These are phyloP conservation scores for Aquilaria yunnanensis DNA, from an alignment of 345 rosid genomes.

Conservation along the genomic window DNA sequence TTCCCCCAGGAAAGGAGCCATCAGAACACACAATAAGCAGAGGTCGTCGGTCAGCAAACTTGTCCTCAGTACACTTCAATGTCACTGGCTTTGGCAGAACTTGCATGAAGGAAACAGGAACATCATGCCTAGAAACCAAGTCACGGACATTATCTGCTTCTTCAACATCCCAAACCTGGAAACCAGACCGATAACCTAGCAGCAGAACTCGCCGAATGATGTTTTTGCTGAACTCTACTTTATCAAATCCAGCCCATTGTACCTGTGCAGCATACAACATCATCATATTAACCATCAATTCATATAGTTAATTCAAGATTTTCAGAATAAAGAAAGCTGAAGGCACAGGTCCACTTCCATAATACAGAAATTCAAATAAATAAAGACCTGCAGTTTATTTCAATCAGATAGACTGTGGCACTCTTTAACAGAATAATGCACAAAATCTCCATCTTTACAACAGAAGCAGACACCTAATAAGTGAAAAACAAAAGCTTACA, in stretches of 20 bases:
- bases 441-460: too few relatives aligned
- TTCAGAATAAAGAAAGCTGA: too few relatives aligned
- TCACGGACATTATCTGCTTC: slow-evolving; percentile 72
- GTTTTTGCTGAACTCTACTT: slow-evolving; percentile 51
- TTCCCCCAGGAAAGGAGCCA: slow-evolving; percentile 35
- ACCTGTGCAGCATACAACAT: slow-evolving; percentile 41
- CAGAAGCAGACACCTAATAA: too few relatives aligned
- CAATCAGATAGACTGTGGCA: too few relatives aligned
- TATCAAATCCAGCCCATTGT: slow-evolving; percentile 95
- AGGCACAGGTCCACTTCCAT: too few relatives aligned
- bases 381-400: too few relatives aligned
- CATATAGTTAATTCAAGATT: too few relatives aligned
- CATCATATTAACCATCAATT: slow-evolving; percentile 5
- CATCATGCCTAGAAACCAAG: slow-evolving; percentile 73
- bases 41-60: slow-evolving; percentile 54
- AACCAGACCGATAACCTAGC: slow-evolving; percentile 78
- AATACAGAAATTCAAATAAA: too few relatives aligned
- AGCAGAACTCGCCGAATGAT: slow-evolving; percentile 57
- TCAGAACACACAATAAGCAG: slow-evolving; percentile 71
- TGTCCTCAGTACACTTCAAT: slow-evolving; percentile 36
- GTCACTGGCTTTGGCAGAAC: slow-evolving; percentile 59
- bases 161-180: slow-evolving; percentile 97
- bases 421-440: too few relatives aligned
- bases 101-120: slow-evolving; percentile 76
- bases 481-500: too few relatives aligned